These are phyloP conservation scores for Solanum dulcamara DNA, from an alignment of 257 asterid species.

Conservation along the genomic window DNA sequence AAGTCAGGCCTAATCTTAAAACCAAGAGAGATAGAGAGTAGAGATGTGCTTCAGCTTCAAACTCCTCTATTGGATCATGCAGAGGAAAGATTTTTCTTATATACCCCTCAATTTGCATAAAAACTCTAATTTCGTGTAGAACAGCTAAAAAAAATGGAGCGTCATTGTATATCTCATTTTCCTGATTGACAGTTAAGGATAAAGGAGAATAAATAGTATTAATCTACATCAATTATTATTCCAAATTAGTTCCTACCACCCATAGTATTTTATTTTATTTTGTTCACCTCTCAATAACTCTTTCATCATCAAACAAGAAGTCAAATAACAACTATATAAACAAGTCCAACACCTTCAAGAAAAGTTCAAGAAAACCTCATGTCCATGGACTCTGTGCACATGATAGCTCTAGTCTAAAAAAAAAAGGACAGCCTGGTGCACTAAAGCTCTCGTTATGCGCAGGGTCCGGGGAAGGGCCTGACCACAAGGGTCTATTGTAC, in stretches of 20 bases:
- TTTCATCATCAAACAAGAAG: background rate
- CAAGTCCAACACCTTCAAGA: background rate
- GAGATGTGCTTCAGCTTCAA: background rate
- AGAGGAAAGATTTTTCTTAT: background rate
- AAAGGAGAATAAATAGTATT: background rate
- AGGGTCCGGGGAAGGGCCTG: too few species aligned
- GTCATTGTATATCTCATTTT: background rate
- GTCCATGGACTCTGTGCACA: background rate
- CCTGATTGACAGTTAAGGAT: background rate
- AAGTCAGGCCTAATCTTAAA: background rate
- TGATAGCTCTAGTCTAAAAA: background rate
- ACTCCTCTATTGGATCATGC: background rate
- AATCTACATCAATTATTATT: background rate
- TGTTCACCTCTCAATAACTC: background rate
- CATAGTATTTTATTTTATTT: background rate
- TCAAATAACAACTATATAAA: background rate
- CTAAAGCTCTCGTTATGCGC: too few species aligned
- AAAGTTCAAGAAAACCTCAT: background rate
- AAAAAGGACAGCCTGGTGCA: too few species aligned
- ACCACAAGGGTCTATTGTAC: too few species aligned
- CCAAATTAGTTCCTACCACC: background rate
- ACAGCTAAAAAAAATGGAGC: background rate
- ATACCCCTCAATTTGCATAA: background rate
- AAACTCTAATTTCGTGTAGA: background rate
- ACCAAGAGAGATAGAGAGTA: background rate